Evolutionary conservation across 108 stramenopile species (phyloP), one percentile per base, ranked within the genome.

Genomic region (Parietichytrium sp.): DNA sequence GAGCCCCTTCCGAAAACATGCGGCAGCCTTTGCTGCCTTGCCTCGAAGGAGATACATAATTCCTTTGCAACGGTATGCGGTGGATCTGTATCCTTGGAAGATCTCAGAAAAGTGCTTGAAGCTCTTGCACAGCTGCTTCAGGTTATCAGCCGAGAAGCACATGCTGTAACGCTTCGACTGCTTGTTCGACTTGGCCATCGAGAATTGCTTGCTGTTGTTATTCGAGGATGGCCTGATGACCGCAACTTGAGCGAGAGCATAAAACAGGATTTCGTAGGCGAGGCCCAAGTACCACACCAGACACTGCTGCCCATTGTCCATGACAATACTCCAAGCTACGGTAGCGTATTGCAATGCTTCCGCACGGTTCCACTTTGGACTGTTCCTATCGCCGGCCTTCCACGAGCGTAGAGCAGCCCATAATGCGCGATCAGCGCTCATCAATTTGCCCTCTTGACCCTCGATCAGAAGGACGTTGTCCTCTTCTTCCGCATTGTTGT

Each of bases 111-210:
- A 72, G 29, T 33, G 36, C 61, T 72, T 72, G 61, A 72, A 72
- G 42, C 61, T 72, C 33, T 72, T 72, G 42, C 61, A 72, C 13
- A 72, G 61, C 10, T 72, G 61, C 42, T 72, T 72, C 15, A 72
- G 15, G 6, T 33, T 45, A 1, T 72, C 61, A 1, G 10, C 10
- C 15, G 42, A 45, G 33, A 72, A 10, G 38, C 38, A 0, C 33
- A 42, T 42, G 20, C 61, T 72, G 38, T 45, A 25, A 72, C 61
- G 61, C 42, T 72, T 72, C 20, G 13, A 6, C 16, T 72, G 61
- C 23, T n/a, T 7, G 52, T 53, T 23, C 12, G 52, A 53, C 52
- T 53, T 53, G 52, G 27, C 52, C 27, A 23, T 29, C n/a, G n/a
- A n/a, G n/a, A n/a, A n/a, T n/a, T n/a, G n/a, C n/a, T n/a, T n/a